Evolutionary conservation across 768 basidiomycete genomes (phyloP).

Genomic region (Cubamyces sp.): DNA sequence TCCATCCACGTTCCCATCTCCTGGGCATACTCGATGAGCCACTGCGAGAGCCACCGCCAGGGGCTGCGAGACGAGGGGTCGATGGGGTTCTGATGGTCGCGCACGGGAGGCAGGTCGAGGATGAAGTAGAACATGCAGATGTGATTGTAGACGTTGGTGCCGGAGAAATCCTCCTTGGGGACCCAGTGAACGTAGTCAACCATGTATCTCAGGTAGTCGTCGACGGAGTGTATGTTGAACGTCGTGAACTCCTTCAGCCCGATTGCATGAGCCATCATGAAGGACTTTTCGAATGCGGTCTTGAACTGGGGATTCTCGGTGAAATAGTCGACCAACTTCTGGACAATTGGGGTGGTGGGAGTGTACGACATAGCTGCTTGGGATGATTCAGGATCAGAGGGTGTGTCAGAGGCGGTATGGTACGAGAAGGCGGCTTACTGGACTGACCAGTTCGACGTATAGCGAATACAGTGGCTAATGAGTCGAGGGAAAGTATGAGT

Average conservation of each 20-base stretch:
- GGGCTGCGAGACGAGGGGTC: conserved; percentile 13
- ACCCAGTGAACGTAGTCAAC: conserved; percentile 22
- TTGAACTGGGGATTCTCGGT: conserved; percentile 18
- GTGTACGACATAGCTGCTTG: too few species aligned
- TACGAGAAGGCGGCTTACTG: too few species aligned
- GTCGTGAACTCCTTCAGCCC: conserved; percentile 19
- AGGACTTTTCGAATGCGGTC: conserved; percentile 11
- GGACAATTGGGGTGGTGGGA: conserved; percentile 12
- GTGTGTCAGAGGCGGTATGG: too few species aligned
- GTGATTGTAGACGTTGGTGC: conserved; percentile 18
- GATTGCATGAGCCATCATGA: conserved; percentile 6
- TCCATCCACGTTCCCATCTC: conserved; percentile 28
- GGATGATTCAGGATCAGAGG: too few species aligned
- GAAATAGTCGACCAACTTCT: conserved; percentile 18
- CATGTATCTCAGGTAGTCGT: conserved; percentile 24
- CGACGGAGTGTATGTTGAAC: conserved; percentile 19
- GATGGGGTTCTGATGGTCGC: conserved; percentile 15
- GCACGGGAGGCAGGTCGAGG: conserved; percentile 20
- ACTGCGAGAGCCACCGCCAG: conserved; percentile 21
- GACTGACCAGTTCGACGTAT: too few species aligned
- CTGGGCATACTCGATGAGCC: conserved; percentile 27
- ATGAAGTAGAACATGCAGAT: conserved; percentile 30
- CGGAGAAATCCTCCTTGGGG: conserved; percentile 13
- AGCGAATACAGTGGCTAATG: too few species aligned
- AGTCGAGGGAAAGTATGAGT: too few species aligned